Evolutionary conservation across 768 basidiomycete species (phyloP).

Genomic region (Arthromyces matolae): DNA sequence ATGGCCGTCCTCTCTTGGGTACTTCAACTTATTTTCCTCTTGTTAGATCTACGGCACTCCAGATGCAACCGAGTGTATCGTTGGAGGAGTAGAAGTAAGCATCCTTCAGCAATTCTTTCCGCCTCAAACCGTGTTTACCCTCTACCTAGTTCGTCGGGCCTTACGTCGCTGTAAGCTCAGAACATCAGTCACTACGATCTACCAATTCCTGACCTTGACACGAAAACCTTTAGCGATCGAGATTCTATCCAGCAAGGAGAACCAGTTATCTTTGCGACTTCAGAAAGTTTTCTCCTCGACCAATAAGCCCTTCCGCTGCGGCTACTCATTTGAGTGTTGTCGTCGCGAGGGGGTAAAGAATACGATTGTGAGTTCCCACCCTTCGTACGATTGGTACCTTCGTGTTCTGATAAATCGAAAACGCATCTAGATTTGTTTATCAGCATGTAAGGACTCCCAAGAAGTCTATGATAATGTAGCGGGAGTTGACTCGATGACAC

Average conservation of each 20-base stretch:
- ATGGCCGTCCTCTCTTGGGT: background rate
- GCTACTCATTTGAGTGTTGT: background rate
- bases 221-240: background rate
- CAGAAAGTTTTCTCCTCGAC: background rate
- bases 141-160: background rate
- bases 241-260: background rate
- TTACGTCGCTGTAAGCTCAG: background rate
- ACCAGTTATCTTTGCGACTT: background rate
- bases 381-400: too few relatives aligned
- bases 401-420: too few relatives aligned
- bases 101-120: background rate
- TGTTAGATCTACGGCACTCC: background rate
- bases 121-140: background rate
- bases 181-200: background rate
- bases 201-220: background rate
- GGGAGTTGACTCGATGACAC: too few relatives aligned
- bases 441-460: too few relatives aligned
- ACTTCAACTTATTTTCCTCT: background rate
- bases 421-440: too few relatives aligned
- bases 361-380: slow-evolving; percentile 1
- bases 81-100: background rate
- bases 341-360: slow-evolving; percentile 1
- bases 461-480: too few relatives aligned
- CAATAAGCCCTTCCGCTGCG: background rate
- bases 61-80: slow-evolving; percentile 3